phyloP scores from a whole-genome alignment of 768 basidiomycete species.

The Peribolospora kevripleyi region DNA sequence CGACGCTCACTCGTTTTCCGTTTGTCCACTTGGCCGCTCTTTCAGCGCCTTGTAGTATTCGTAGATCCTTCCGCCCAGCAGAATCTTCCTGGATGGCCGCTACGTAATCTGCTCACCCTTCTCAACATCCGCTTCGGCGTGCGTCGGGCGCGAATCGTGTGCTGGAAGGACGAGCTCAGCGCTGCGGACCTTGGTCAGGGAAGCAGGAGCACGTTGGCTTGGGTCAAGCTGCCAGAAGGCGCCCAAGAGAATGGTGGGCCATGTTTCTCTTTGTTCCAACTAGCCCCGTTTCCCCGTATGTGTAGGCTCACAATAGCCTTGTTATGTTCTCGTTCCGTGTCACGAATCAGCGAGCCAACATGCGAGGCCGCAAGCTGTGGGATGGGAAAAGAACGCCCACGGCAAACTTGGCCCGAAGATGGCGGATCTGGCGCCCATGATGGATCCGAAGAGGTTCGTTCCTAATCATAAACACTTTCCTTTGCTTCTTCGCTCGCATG shows the following conservation, averaged over 20 bases:
- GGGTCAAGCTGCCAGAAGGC: too few species aligned
- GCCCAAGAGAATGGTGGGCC: too few species aligned
- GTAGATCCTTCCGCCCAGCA: constrained; percentile 62
- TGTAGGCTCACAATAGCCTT: too few species aligned
- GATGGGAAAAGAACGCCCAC: constrained; percentile 82
- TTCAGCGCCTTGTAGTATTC: constrained; percentile 36
- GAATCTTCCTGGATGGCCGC: constrained; percentile 64
- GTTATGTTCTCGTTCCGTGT: too few species aligned
- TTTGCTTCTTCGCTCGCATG: background rate
- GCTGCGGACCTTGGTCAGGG: background rate
- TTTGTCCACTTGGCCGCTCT: background rate
- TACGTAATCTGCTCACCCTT: constrained; percentile 73
- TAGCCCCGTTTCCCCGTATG: too few species aligned
- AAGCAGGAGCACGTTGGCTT: too few species aligned
- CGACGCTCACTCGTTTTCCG: too few species aligned
- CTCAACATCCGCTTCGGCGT: constrained; percentile 37
- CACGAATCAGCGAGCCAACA: too few species aligned
- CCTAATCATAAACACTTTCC: background rate
- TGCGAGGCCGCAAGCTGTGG: constrained; percentile 40
- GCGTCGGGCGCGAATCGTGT: constrained; percentile 33
- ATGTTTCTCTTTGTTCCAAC: too few species aligned
- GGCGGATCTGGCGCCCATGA: constrained; percentile 81
- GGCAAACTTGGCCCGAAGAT: constrained; percentile 68
- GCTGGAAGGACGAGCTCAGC: constrained; percentile 37
- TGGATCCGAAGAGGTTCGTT: constrained; percentile 61